Evolutionary conservation across 2,329 filamentous ascomycete species (phyloP), one percentile per base, ranked within the genome.

Genomic region (Akanthomyces dipterigenus): DNA sequence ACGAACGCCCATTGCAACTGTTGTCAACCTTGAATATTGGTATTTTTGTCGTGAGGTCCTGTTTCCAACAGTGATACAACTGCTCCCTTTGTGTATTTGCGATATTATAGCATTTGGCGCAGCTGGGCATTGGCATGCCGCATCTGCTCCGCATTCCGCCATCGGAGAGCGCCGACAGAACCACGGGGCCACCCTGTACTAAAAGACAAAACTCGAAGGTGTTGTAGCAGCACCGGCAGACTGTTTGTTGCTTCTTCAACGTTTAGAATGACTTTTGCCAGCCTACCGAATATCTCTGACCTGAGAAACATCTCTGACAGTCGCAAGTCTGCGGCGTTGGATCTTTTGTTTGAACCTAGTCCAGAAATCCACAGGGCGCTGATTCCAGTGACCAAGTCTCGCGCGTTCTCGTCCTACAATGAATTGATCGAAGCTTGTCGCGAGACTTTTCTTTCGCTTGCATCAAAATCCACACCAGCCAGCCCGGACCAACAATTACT

Each of bases 321-420:
- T 31, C 76, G 82, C 22, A 81, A 89, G 61, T 80, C 78, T 42
- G 70, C 74, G 5, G 77, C 87, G 55, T 83, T 96, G 54, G 90
- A 96, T 75, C 80, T 87, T 3, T 86, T 96, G 63, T 96, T 97
- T 74, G 93, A 97, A 72, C 90, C 90, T 18, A 92, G 88, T 59
- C 78, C 82, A 0, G 83, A 87, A 55, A 84, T 97, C 1, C 91
- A 93, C 73, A 79, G 82, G 14, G 80, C 95, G 16, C 84, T 89
- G 18, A 72, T 90, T 6, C 89, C 89, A 2, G 76, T 88, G 2
- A 78, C 96, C n/a, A 79, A 78, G 45, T 68, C 72, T 1, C 68
- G 68, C 11, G 72, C 77, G 1, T 93, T 91, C 72, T 67, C 76
- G 1, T 87, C 85, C 28, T 97, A 96, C 73, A 65, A 78, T 8